Base-by-base conservation (phyloP, 1,284 basidiomycete genomes). In the Malassezia dermatis region DNA sequence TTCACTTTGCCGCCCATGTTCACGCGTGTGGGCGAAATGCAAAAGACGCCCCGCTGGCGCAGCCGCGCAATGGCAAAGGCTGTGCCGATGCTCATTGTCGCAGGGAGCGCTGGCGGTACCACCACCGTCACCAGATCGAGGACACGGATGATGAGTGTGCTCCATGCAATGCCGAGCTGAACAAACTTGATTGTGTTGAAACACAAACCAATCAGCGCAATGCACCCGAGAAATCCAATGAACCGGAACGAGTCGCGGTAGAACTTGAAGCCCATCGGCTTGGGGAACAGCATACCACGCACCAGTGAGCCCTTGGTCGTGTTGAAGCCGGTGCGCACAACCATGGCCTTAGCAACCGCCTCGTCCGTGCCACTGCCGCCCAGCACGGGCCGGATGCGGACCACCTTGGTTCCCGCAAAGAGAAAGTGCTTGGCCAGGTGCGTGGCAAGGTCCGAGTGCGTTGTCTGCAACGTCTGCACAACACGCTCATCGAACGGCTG, bases 71-170 rank as follows among this genome's bases (percentile, higher is more conserved):
- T 88, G 32, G 94, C 88, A 69, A 98, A 98, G 61, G 89, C 89
- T 1, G 91, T 98, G 5, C 94, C 94, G 59, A 99, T 96, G 0
- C 91, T 94, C 60, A 99, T 81, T 1, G 94, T 96, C 0, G 94
- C 94, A 0, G 94, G 94, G 5, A 99, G 81, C 1, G 94, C 94
- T 3, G 94, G 94, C 3, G 94, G 94, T 5, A 98, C 94, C 37
- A 98, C 91, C 41, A 98, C 86, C 0, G 94, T 99, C 72, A 99
- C 88, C n/a, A 99, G 79, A 73, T 98, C 94, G 43, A 98, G 79
- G 1, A 93, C 93, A 42, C 94, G 86, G 40, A 96, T 76, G 54
- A 94, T 66, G 63, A 98, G 96, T 1, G 88, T 93, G 56, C 85
- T 83, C 88, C 88, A 93, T 60, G 80, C 81, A 41, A 73, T 72